Conservation (phyloP, 2,329 filamentous ascomycete genomes). For the Nemania abortiva region DNA sequence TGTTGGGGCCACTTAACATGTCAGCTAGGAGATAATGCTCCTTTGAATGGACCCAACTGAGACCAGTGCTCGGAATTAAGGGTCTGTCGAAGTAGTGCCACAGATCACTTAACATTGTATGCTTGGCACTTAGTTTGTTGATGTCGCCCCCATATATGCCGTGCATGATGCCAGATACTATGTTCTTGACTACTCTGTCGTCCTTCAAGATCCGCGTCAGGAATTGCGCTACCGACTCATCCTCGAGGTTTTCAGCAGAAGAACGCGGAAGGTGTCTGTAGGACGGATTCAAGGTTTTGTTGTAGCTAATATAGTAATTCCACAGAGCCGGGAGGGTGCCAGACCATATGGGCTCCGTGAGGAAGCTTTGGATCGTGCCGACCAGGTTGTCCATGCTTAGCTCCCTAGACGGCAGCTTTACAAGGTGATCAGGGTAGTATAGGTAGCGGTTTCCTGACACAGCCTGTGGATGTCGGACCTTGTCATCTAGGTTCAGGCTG, state of each 20-base stretch:
- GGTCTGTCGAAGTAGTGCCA: constrained; percentile 55
- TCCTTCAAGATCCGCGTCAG: constrained; percentile 66
- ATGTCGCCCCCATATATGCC: constrained; percentile 95
- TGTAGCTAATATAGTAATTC: constrained; percentile 26
- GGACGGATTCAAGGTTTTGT: constrained; percentile 5
- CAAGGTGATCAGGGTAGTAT: constrained; percentile 88
- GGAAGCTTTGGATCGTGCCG: constrained; percentile 23
- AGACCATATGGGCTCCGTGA: constrained; percentile 48
- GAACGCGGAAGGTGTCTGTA: accelerated
- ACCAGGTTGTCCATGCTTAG: constrained; percentile 33
- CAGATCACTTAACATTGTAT: constrained; percentile 67
- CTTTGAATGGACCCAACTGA: constrained; percentile 37
- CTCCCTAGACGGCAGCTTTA: constrained; percentile 56
- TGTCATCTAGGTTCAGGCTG: constrained; percentile 66
- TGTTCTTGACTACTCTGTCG: constrained; percentile 72
- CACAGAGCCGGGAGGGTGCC: constrained; percentile 34
- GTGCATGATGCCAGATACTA: constrained; percentile 81
- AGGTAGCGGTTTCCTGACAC: constrained; percentile 75
- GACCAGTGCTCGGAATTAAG: neutral
- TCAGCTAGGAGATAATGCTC: constrained; percentile 43
- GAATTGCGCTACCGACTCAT: constrained; percentile 80
- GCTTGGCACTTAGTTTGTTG: constrained; percentile 79
- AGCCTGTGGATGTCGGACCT: constrained; percentile 65
- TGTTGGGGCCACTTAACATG: constrained; percentile 43
- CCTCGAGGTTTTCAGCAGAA: constrained; percentile 55